Percentiles rank a stretch among this genome's conserved stretches.
Evolutionary conservation across 208 protist genomes (phyloP).

Genomic region (Leishmania martiniquensis): DNA sequence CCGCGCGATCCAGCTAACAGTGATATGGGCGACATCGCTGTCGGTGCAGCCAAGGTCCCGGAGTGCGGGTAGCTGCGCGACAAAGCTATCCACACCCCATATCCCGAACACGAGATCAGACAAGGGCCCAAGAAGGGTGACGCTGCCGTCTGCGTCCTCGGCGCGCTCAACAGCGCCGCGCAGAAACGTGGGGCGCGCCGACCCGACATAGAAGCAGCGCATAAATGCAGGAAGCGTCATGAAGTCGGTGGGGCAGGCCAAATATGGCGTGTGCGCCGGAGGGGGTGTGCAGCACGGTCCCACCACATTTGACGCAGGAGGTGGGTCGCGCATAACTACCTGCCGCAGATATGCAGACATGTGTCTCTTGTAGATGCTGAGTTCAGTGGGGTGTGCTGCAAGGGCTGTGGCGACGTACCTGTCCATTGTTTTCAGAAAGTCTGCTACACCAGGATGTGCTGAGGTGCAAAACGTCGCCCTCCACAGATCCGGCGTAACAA

Average conservation of each 20-base stretch:
- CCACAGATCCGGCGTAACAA: constrained; percentile 33
- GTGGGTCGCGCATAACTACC: constrained; percentile 12
- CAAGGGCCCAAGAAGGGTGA: constrained; percentile 37
- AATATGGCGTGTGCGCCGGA: background rate
- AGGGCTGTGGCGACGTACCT: constrained; percentile 4
- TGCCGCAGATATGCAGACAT: constrained; percentile 3
- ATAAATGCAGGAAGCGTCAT: constrained; percentile 47
- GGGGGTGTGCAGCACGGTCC: background rate
- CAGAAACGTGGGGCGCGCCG: constrained; percentile 43
- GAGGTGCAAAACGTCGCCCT: constrained; percentile 19
- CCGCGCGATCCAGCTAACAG: constrained; percentile 40
- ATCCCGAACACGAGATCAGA: constrained; percentile 47
- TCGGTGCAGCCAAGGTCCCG: constrained; percentile 35
- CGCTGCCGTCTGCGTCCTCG: constrained; percentile 29
- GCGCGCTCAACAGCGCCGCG: constrained; percentile 25
- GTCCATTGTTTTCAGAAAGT: constrained; percentile 23
- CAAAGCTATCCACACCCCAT: constrained; percentile 32
- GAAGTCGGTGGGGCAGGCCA: constrained; percentile 2
- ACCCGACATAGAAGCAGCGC: constrained; percentile 52
- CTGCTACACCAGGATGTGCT: background rate
- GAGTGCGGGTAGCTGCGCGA: constrained; percentile 35
- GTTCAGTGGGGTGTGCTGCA: constrained; percentile 13
- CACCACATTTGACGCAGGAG: background rate
- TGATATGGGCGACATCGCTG: constrained; percentile 36
- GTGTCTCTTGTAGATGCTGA: constrained; percentile 20